Evolutionary conservation across 352 stramenopile species (phyloP).

Genomic region (Phytophthora pini): DNA sequence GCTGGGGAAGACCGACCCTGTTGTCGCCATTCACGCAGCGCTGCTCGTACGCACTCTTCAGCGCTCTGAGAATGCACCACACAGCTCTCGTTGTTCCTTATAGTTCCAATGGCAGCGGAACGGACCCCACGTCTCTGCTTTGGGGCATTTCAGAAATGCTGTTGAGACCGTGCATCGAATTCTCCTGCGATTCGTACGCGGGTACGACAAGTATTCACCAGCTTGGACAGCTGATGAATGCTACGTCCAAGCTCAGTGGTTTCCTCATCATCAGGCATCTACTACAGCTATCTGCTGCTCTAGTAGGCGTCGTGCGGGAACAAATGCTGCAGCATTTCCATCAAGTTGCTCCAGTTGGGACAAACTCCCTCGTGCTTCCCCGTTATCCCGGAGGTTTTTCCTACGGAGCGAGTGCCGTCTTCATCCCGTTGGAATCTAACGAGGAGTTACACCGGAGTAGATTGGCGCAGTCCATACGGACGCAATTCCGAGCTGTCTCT

Average conservation of each 20-base stretch:
- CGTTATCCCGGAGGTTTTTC: conserved; percentile 6
- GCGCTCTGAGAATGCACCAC: conserved; percentile 39
- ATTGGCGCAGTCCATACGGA: conserved; percentile 36
- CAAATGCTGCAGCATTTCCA: conserved; percentile 30
- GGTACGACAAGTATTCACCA: conserved; percentile 6
- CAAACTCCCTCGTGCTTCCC: conserved; percentile 28
- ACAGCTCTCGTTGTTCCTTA: conserved; percentile 41
- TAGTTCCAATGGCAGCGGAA: background rate
- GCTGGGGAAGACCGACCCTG: conserved; percentile 36
- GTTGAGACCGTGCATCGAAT: conserved; percentile 39
- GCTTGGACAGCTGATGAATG: conserved; percentile 21
- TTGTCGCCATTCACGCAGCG: conserved; percentile 60
- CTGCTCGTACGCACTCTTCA: conserved; percentile 57
- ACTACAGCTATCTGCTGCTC: conserved; percentile 12
- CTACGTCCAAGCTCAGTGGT: conserved; percentile 22
- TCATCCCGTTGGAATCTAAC: conserved; percentile 35
- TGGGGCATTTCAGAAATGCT: conserved; percentile 41
- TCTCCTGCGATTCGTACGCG: conserved; percentile 24
- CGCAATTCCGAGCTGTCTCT: conserved; percentile 40
- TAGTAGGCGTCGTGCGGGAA: conserved; percentile 18
- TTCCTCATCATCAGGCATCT: conserved; percentile 34
- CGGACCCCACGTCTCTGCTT: conserved; percentile 21
- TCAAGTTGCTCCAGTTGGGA: conserved; percentile 5
- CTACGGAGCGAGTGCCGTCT: conserved; percentile 31
- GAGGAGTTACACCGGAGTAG: conserved; percentile 15